phyloP scores from a whole-genome alignment of 2,329 filamentous ascomycete genomes.

The Lasiodiplodia sp. region DNA sequence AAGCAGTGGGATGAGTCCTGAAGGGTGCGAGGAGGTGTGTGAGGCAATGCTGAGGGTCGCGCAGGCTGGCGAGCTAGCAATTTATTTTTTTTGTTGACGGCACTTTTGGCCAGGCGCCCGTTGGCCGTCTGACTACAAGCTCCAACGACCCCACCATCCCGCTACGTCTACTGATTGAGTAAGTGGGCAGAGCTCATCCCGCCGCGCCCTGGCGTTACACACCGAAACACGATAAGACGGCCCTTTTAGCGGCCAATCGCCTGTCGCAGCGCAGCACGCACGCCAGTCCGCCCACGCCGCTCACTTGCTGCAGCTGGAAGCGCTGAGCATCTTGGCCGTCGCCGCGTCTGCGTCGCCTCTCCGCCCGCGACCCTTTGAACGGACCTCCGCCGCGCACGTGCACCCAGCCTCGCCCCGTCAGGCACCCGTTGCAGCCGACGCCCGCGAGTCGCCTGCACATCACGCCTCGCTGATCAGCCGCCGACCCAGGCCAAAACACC shows the following conservation, averaged over 20 bases:
- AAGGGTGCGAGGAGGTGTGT: background rate
- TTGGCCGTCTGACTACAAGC: conserved; percentile 10
- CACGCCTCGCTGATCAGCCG: conserved; percentile 26
- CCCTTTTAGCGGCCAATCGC: conserved; percentile 11
- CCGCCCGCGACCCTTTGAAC: conserved; percentile 7
- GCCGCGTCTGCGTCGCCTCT: conserved; percentile 5
- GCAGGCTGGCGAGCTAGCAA: conserved; percentile 9
- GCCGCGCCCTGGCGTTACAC: conserved; percentile 24
- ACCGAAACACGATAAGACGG: conserved; percentile 28
- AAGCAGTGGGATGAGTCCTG: background rate
- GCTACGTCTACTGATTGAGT: conserved; percentile 20
- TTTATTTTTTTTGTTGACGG: conserved; percentile 27
- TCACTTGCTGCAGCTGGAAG: background rate
- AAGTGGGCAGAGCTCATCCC: conserved; percentile 26
- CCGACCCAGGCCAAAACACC: conserved; percentile 28
- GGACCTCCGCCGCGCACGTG: conserved; percentile 10
- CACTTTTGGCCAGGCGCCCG: conserved; percentile 2
- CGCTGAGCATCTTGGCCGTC: conserved; percentile 11
- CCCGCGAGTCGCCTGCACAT: conserved; percentile 27
- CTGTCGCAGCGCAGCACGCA: background rate
- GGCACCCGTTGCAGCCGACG: conserved; percentile 23
- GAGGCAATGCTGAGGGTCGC: conserved; percentile 8
- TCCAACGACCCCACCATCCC: conserved; percentile 20
- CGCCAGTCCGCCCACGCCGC: conserved; percentile 1
- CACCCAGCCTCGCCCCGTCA: conserved; percentile 6